These are phyloP conservation scores for Trichosanthes cucumerina DNA, from an alignment of 306 rosid species.

Conservation along the genomic window DNA sequence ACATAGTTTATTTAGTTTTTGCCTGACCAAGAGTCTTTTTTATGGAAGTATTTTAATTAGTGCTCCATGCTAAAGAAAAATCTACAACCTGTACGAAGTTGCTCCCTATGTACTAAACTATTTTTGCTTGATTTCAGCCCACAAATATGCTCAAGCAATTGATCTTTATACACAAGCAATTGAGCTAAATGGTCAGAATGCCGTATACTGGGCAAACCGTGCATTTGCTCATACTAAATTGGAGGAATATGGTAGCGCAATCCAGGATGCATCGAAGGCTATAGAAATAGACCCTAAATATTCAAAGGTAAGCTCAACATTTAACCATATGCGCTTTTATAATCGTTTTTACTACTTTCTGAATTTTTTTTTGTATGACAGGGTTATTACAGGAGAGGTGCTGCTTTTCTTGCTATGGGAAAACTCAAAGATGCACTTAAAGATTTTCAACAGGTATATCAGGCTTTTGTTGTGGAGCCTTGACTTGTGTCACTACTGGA, in stretches of 20 bases:
- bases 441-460: slow-evolving; percentile 91
- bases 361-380: slow-evolving; percentile 23
- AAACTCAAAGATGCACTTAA: slow-evolving; percentile 94
- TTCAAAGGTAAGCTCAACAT: slow-evolving; percentile 54
- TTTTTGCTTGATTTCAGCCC: slow-evolving; percentile 45
- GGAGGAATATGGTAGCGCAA: slow-evolving; percentile 97
- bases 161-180: slow-evolving; percentile 86
- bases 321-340: not conserved
- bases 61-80: not conserved
- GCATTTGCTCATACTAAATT: slow-evolving; percentile 87
- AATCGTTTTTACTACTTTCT: not conserved
- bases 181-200: slow-evolving; percentile 58
- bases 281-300: slow-evolving; percentile 90
- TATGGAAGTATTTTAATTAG: not conserved
- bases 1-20: not conserved
- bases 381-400: slow-evolving; percentile 98
- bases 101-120: slow-evolving; percentile 15
- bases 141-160: slow-evolving; percentile 75
- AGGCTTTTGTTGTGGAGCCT: not conserved
- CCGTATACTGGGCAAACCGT: slow-evolving; percentile 93
- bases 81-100: not conserved
- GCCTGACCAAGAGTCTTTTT: not conserved
- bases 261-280: slow-evolving; percentile 86
- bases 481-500: not conserved
- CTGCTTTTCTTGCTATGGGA: slow-evolving; percentile 90